Conservation (phyloP, 192 early-diverging fungal genomes). For the Geosiphon pyriformis region DNA sequence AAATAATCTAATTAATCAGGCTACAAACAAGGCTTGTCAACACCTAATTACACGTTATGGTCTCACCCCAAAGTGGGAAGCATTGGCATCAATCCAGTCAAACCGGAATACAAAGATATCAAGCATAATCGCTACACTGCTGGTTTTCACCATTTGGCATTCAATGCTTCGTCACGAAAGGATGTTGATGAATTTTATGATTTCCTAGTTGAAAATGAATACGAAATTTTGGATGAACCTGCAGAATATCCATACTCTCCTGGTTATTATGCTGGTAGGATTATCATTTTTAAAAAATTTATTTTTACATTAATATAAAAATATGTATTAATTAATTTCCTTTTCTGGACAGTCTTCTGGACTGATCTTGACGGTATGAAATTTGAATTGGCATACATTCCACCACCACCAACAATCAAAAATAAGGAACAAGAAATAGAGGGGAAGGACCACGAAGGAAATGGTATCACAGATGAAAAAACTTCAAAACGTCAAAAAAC, state of each 20-base stretch:
- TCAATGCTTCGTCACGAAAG: not conserved
- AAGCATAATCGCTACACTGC: not conserved
- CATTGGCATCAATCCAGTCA: not conserved
- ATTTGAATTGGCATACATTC: conserved; percentile 2
- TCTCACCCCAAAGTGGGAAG: not conserved
- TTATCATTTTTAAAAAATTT: not conserved
- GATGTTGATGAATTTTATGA: conserved; percentile 6
- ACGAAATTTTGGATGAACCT: not conserved
- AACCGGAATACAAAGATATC: not conserved
- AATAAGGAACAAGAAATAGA: not conserved
- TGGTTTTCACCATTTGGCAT: conserved; percentile 2
- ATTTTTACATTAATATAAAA: too few relatives aligned
- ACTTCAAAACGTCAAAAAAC: not conserved
- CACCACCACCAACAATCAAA: not conserved
- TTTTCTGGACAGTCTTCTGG: not conserved
- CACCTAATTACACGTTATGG: not conserved
- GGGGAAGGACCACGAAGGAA: not conserved
- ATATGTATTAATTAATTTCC: too few relatives aligned
- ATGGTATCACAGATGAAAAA: not conserved
- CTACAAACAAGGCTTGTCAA: not conserved
- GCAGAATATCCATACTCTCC: not conserved
- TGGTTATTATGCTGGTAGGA: conserved; percentile 9
- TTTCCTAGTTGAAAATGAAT: not conserved
- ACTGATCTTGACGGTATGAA: conserved; percentile 4
- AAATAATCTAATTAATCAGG: not conserved